Conservation (phyloP, 2,329 filamentous ascomycete species). For the Colletotrichum ledebouriae region DNA sequence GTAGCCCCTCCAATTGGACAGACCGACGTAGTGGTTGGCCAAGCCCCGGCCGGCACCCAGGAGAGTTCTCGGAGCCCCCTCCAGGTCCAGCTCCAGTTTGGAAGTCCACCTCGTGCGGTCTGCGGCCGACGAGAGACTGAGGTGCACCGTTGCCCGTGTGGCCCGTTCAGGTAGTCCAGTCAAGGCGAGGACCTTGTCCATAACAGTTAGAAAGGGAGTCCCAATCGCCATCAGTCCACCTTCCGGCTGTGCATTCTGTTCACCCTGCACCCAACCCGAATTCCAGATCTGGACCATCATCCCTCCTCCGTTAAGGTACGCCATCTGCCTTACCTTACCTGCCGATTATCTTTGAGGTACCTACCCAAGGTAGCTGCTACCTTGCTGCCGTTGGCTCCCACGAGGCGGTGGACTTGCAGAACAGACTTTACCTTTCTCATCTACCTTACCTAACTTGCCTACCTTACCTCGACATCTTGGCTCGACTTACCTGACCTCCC, state of each 20-base stretch:
- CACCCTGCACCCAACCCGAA: slow-evolving; percentile 8
- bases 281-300: slow-evolving; percentile 8
- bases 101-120: not conserved
- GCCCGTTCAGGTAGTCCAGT: no score
- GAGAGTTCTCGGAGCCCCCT: slow-evolving; percentile 20
- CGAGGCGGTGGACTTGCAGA: slow-evolving; percentile 14
- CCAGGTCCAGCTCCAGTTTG: slow-evolving; percentile 4
- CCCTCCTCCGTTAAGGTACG: no score
- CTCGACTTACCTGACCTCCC: slow-evolving; percentile 11
- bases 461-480: slow-evolving; percentile 1
- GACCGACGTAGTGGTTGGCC: slow-evolving; percentile 37
- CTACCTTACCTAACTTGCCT: not conserved
- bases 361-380: not conserved
- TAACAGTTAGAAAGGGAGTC: no score
- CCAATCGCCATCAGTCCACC: no score
- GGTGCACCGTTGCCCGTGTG: not conserved
- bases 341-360: not conserved
- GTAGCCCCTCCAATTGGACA: slow-evolving; percentile 27
- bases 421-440: not conserved
- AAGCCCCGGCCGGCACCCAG: slow-evolving; percentile 28
- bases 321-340: no score
- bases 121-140: not conserved
- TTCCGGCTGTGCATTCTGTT: no score
- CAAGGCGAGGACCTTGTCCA: no score
- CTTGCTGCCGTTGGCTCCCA: not conserved